These are phyloP conservation scores for Cryptococcus sp. DNA, from an alignment of 1,284 basidiomycete genomes.

Conservation along the genomic window DNA sequence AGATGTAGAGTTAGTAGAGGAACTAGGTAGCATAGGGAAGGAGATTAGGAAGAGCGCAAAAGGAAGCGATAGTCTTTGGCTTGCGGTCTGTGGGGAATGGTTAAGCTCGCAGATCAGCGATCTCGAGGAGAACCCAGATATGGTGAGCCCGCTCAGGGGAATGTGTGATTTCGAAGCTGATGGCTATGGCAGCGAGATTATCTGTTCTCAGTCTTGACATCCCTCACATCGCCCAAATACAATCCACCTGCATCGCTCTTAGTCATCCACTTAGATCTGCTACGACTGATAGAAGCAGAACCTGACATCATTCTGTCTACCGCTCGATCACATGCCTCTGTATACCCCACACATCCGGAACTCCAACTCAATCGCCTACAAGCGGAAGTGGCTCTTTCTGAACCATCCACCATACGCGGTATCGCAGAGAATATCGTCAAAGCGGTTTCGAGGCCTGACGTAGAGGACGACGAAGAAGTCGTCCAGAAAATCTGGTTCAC, in stretches of 20 bases:
- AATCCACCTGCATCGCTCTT: slow-evolving; percentile 33
- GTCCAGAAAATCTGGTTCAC: slow-evolving; percentile 22
- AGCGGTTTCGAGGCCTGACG: slow-evolving; percentile 8
- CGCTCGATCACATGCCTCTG: slow-evolving; percentile 21
- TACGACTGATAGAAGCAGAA: neutral
- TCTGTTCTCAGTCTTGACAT: slow-evolving; percentile 28
- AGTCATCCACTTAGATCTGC: slow-evolving; percentile 26
- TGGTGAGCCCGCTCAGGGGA: slow-evolving; percentile 21
- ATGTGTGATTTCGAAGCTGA: neutral
- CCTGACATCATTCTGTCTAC: slow-evolving; percentile 8
- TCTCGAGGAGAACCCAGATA: slow-evolving; percentile 19
- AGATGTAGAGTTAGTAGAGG: slow-evolving; percentile 34
- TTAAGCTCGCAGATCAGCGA: slow-evolving; percentile 25
- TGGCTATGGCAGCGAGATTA: slow-evolving; percentile 21
- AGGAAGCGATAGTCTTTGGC: slow-evolving; percentile 19
- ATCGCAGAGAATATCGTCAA: slow-evolving; percentile 17
- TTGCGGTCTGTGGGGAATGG: slow-evolving; percentile 35
- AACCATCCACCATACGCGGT: neutral
- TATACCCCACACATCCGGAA: slow-evolving; percentile 22
- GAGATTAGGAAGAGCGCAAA: slow-evolving; percentile 27
- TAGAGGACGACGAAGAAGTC: slow-evolving; percentile 8
- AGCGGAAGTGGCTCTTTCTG: slow-evolving; percentile 11
- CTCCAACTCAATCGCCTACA: slow-evolving; percentile 26
- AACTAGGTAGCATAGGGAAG: slow-evolving; percentile 36
- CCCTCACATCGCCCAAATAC: slow-evolving; percentile 29